Conservation (phyloP, 352 stramenopile genomes). For the Saprolegnia diclina region DNA sequence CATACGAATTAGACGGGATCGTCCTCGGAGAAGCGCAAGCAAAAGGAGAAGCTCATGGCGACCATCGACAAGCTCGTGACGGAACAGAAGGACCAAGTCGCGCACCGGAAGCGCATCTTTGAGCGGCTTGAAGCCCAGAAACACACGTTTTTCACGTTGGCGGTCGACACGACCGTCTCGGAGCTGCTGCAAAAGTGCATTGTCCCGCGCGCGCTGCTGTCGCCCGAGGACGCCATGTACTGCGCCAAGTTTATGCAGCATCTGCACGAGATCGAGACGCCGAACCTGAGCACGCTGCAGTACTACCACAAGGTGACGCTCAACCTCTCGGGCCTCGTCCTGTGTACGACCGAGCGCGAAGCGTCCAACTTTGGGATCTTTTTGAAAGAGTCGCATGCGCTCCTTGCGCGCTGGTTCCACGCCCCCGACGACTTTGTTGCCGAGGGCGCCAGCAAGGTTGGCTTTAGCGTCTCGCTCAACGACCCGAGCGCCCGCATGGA, state of each 20-base stretch:
- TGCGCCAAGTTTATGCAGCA: conserved; percentile 81
- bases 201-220: conserved; percentile 67
- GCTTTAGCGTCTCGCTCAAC: conserved; percentile 63
- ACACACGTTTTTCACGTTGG: conserved; percentile 46
- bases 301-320: conserved; percentile 78
- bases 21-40: conserved; percentile 56
- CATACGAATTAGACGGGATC: background rate
- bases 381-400: conserved; percentile 64
- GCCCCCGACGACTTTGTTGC: conserved; percentile 72
- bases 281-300: conserved; percentile 66
- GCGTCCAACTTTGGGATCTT: conserved; percentile 84
- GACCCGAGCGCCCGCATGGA: conserved; percentile 52
- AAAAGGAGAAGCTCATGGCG: conserved; percentile 70
- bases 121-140: conserved; percentile 74
- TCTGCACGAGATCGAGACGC: conserved; percentile 64
- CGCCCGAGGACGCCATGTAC: conserved; percentile 79
- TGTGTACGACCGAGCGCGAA: conserved; percentile 80
- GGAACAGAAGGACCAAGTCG: conserved; percentile 83
- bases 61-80: conserved; percentile 77
- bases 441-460: conserved; percentile 65
- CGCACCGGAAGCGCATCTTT: conserved; percentile 76
- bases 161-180: conserved; percentile 39
- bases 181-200: conserved; percentile 79
- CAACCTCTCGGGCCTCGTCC: conserved; percentile 68
- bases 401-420: conserved; percentile 75